A percentile compares a stretch with the other conserved stretches of the same genome.
Evolutionary conservation across 257 asterid species (phyloP).

Genomic region (Lantana camara): DNA sequence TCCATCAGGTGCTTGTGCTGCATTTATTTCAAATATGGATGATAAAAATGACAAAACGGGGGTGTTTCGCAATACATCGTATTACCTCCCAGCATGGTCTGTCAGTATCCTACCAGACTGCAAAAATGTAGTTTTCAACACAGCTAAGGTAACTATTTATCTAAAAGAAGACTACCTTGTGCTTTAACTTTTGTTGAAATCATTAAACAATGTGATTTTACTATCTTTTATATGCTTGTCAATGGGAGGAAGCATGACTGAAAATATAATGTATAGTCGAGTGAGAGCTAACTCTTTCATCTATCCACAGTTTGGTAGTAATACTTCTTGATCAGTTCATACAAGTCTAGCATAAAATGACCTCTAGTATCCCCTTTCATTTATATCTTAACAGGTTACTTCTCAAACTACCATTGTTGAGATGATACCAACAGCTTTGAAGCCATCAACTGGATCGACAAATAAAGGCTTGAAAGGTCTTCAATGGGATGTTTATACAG

Average conservation of each 20-base stretch:
- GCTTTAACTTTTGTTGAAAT: constrained; percentile 16
- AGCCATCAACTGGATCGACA: constrained; percentile 46
- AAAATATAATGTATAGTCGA: background rate
- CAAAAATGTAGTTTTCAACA: constrained; percentile 81
- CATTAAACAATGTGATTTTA: constrained; percentile 7
- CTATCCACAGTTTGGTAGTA: background rate
- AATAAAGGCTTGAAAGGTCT: constrained; percentile 54
- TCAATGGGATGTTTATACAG: constrained; percentile 75
- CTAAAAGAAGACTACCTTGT: background rate
- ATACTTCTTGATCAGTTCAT: constrained; percentile 2
- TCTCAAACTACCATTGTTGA: constrained; percentile 70
- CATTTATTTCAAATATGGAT: constrained; percentile 81
- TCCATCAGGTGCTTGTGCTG: constrained; percentile 71
- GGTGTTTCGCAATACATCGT: constrained; percentile 61
- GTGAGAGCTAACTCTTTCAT: background rate
- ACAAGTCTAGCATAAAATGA: background rate
- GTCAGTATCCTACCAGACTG: constrained; percentile 90
- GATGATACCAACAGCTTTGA: constrained; percentile 72
- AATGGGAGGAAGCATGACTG: background rate
- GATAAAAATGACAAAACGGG: constrained; percentile 62
- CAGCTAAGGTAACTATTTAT: constrained; percentile 70
- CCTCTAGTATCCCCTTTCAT: constrained; percentile 24
- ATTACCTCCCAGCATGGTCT: constrained; percentile 88
- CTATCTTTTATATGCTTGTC: background rate
- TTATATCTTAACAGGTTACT: constrained; percentile 50